Base-by-base conservation (phyloP, 129 eudicot genomes). In the Logfia minima region DNA sequence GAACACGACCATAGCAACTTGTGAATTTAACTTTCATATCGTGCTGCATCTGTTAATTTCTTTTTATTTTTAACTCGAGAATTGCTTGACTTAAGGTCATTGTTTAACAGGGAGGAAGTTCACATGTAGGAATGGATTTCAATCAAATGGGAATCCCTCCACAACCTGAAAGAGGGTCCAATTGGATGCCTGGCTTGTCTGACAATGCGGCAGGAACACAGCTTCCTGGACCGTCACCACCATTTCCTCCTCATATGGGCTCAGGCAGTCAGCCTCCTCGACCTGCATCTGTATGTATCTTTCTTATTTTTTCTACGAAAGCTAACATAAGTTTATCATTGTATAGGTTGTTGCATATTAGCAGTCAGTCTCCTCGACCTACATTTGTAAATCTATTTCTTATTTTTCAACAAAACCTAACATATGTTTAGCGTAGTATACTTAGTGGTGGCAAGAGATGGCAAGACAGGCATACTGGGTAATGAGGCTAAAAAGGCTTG, bases 121-220 rank as follows among this genome's bases (percentile, higher is more conserved):
- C 90, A 60, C 96, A 86, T 76, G 35, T 84, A 68, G 92, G 96
- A 48, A 78, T 82, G 81, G 96, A 93, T 48, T 90, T 65, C 76
- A 88, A 77, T 77, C 98, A 92, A 85, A 81, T 41, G 76, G 96
- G 89, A 76, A 80, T 79, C 81, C 77, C 91, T 41, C 71, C 73
- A 80, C 92, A 83, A 82, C 68, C 87, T 3, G 95, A 89, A 59
- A 84, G 92, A 78, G 92, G 90, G 79, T 73, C 96, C 68, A 68
- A 70, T 65, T 89, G 97, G 92, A 83, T 84, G 68, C 89, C 92
- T 77, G 90, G 82, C 52, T 59, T 78, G 24, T 75, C 82, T 43
- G 95, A 89, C 53, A 87, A 60, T 67, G 26, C 85, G 66, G 68
- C 76, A 31, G 70, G 70, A 32, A 66, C 70, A 18, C 90, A 84